Conservation (phyloP, 2,329 filamentous ascomycete genomes). For the Lasiodiplodia sp. region DNA sequence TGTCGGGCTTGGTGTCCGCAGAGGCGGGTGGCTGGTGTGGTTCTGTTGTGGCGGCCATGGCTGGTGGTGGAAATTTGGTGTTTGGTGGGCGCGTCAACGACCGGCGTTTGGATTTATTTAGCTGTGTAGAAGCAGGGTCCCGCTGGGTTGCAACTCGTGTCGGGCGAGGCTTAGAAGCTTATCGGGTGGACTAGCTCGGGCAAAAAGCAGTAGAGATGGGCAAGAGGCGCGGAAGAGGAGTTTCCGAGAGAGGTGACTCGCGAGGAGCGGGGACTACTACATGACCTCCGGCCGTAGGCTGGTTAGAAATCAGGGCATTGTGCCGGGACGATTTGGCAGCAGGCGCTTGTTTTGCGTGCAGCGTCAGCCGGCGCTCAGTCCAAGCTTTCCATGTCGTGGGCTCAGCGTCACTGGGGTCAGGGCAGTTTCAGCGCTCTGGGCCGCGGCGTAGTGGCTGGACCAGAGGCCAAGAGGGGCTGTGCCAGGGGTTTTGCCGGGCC, state of each 20-base stretch:
- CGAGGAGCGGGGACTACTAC: background rate
- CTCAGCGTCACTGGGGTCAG: conserved; percentile 12
- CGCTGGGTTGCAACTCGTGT: conserved; percentile 6
- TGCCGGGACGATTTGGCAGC: conserved; percentile 10
- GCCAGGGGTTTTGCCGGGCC: conserved; percentile 2
- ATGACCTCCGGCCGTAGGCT: conserved; percentile 14
- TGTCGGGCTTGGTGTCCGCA: conserved; percentile 3
- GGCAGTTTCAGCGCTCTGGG: conserved; percentile 9
- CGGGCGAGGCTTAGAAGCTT: conserved; percentile 21
- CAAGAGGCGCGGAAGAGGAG: conserved; percentile 21
- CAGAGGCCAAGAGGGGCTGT: conserved; percentile 4
- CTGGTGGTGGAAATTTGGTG: background rate
- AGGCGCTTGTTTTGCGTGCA: background rate
- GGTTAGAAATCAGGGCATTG: conserved; percentile 1
- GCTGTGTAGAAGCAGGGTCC: conserved; percentile 1
- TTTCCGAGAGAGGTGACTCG: background rate
- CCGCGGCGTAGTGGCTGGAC: conserved; percentile 17
- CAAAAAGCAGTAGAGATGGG: conserved; percentile 23
- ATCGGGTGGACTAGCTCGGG: conserved; percentile 3
- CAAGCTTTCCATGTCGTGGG: conserved; percentile 6
- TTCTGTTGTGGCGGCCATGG: conserved; percentile 12
- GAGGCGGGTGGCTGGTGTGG: background rate
- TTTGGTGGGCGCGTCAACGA: background rate
- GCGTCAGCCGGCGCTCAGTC: conserved; percentile 2
- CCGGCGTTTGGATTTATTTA: background rate